Percentiles rank a stretch among this genome's conserved stretches.
These are phyloP conservation scores for Melampsora allii-populina DNA, from an alignment of 1,284 basidiomycete species.

Conservation along the genomic window DNA sequence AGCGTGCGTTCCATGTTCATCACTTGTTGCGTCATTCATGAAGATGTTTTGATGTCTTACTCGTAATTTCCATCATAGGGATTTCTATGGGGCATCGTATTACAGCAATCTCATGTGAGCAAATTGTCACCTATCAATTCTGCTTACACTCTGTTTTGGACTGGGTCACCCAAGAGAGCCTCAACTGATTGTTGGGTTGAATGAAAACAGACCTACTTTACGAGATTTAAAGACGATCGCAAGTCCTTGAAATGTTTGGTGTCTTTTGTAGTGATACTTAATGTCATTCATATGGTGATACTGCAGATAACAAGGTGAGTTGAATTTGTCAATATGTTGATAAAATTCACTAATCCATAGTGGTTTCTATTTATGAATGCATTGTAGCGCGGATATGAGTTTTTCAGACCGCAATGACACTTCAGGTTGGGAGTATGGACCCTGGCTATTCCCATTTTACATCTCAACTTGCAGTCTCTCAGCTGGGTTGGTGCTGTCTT, in stretches of 20 bases:
- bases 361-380: not conserved
- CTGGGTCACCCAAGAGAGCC: not conserved
- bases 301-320: not conserved
- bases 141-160: not conserved
- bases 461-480: not conserved
- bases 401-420: not conserved
- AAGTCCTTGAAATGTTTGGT: not conserved
- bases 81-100: not conserved
- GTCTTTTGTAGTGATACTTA: not conserved
- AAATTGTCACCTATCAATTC: not conserved
- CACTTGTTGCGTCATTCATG: not conserved
- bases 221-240: not conserved
- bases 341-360: not conserved
- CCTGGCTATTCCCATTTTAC: not conserved
- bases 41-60: not conserved
- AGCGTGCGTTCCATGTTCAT: not conserved
- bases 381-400: not conserved
- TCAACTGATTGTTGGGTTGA: not conserved
- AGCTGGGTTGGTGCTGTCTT: not conserved
- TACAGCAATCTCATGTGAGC: not conserved
- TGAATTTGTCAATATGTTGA: not conserved
- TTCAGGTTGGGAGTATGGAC: not conserved
- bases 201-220: not conserved
- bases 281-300: not conserved
- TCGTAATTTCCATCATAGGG: not conserved